These are phyloP conservation scores for Begonia fuchsioides DNA, from an alignment of 306 rosid genomes.

Conservation along the genomic window DNA sequence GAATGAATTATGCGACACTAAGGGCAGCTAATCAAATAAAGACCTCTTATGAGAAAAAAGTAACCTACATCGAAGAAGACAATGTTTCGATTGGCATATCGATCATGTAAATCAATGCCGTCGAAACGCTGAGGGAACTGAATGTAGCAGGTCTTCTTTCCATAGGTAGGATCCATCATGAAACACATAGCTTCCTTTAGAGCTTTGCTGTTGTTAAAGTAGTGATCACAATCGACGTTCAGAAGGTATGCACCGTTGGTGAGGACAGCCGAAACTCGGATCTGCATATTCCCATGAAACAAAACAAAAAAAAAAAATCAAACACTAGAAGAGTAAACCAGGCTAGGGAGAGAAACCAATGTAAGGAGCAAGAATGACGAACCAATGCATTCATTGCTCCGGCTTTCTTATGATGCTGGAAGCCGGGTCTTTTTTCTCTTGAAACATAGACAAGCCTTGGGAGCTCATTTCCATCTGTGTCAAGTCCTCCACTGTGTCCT, in stretches of 20 bases:
- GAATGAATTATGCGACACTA: not conserved
- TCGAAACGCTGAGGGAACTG: slow-evolving; percentile 99
- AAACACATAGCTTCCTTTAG: slow-evolving; percentile 99
- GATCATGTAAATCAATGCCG: slow-evolving; percentile 94
- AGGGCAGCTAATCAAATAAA: slow-evolving; percentile 3
- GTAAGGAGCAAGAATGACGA: slow-evolving; percentile 10
- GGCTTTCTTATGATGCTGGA: slow-evolving; percentile 99
- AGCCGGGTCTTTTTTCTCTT: slow-evolving; percentile 96
- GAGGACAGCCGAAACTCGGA: slow-evolving; percentile 95
- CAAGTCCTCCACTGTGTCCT: slow-evolving; percentile 98
- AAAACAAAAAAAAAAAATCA: slow-evolving; percentile 10
- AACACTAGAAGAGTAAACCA: slow-evolving; percentile 34
- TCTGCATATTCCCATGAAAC: slow-evolving; percentile 38
- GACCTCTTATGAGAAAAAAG: slow-evolving; percentile 4
- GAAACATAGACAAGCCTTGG: slow-evolving; percentile 99
- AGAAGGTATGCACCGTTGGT: slow-evolving; percentile 94
- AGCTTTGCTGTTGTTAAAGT: slow-evolving; percentile 95
- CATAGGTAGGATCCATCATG: slow-evolving; percentile 94
- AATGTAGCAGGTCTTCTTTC: slow-evolving; percentile 93
- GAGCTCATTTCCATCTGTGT: slow-evolving; percentile 95
- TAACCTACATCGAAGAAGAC: slow-evolving; percentile 92
- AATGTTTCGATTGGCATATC: slow-evolving; percentile 98
- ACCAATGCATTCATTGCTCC: slow-evolving; percentile 99
- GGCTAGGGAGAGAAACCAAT: too few species aligned
- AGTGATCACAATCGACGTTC: slow-evolving; percentile 98